A percentile compares a stretch with the other conserved stretches of the same genome.
Evolutionary conservation across 192 early-diverging fungal genomes (phyloP).

Genomic region (Allomyces javanicus): DNA sequence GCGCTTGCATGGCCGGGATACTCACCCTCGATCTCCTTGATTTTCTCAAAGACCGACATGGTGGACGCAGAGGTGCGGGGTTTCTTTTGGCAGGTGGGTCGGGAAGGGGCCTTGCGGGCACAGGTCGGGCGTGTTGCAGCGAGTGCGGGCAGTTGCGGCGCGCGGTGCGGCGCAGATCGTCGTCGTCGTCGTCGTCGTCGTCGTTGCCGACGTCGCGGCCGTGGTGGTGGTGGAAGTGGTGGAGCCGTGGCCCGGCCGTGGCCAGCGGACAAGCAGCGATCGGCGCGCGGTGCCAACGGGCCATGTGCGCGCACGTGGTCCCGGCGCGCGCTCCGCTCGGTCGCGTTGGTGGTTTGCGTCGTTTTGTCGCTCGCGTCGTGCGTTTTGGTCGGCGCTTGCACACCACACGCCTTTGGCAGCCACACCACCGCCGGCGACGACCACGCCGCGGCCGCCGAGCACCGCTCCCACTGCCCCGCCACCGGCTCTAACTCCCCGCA

Average conservation of each 20-base stretch:
- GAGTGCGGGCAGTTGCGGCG: neutral
- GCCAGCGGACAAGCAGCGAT: too few species aligned
- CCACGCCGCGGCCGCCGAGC: too few species aligned
- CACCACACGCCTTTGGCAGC: too few species aligned
- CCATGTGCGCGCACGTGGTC: neutral
- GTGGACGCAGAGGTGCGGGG: constrained; percentile 1
- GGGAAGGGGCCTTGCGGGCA: neutral
- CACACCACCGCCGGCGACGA: too few species aligned
- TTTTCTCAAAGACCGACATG: constrained; percentile 78
- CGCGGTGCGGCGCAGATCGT: neutral
- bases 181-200: neutral
- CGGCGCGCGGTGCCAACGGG: too few species aligned
- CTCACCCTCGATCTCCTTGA: constrained; percentile 64
- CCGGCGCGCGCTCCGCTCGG: neutral
- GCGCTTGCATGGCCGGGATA: too few species aligned
- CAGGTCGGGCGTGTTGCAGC: constrained; percentile 9
- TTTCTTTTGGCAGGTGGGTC: neutral
- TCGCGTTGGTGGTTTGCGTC: neutral
- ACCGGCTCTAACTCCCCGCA: too few species aligned
- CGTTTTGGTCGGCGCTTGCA: too few species aligned
- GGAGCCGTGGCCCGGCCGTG: too few species aligned
- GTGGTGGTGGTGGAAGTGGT: neutral
- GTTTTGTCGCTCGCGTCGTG: too few species aligned
- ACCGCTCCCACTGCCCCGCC: too few species aligned
- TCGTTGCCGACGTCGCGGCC: too few species aligned